Percentiles rank a stretch among this genome's conserved stretches.
Evolutionary conservation across 331 rosid species (phyloP).

Genomic region (Saraca asoca): DNA sequence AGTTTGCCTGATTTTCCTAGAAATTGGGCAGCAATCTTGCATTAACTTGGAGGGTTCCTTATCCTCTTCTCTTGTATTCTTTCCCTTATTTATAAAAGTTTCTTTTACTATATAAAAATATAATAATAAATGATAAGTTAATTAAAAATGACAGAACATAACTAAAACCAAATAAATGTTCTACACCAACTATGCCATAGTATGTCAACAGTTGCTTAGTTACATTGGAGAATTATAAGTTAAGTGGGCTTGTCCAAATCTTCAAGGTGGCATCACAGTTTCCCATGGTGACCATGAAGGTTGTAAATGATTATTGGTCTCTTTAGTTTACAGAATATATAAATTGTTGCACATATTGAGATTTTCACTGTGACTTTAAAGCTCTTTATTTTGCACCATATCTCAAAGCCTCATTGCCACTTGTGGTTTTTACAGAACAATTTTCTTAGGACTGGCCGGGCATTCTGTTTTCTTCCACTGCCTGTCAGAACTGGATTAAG

Average conservation of each 20-base stretch:
- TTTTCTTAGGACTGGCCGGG: conserved; percentile 75
- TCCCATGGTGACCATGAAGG: not conserved
- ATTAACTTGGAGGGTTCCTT: no score
- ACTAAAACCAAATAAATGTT: not conserved
- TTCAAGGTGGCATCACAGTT: no score
- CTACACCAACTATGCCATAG: no score
- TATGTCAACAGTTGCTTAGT: no score
- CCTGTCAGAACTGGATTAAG: conserved; percentile 91
- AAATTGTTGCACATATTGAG: conserved; percentile 23
- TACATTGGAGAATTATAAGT: no score
- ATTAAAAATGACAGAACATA: not conserved
- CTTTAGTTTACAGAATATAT: conserved; percentile 21
- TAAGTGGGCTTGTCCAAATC: no score
- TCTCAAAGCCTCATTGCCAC: conserved; percentile 42
- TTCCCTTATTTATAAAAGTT: no score
- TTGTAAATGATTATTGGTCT: not conserved
- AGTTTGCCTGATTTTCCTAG: no score
- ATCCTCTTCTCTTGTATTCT: no score
- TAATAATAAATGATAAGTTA: no score
- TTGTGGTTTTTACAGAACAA: conserved; percentile 63
- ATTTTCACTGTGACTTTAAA: conserved; percentile 27
- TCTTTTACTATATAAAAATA: no score
- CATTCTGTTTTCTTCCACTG: conserved; percentile 95
- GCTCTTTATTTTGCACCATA: conserved; percentile 19
- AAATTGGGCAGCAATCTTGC: no score